These are phyloP conservation scores for Cutaneotrichosporon mucoides DNA, from an alignment of 1,284 basidiomycete genomes.

Conservation along the genomic window DNA sequence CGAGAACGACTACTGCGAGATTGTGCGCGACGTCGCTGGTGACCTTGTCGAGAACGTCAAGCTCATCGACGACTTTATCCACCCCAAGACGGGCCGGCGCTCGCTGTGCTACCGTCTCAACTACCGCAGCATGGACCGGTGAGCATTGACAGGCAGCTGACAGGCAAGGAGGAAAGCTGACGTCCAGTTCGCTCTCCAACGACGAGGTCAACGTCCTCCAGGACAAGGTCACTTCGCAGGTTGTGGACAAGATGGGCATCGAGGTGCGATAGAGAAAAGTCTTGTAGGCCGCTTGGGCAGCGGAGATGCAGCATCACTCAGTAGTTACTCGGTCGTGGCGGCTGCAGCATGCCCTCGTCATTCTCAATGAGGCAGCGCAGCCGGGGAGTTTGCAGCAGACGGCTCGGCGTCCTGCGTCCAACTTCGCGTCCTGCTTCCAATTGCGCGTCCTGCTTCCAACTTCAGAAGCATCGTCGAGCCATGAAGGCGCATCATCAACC, in stretches of 20 bases:
- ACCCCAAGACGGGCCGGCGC: constrained; percentile 77
- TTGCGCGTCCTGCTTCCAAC: too few species aligned
- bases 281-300: neutral
- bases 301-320: constrained; percentile 1
- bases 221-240: constrained; percentile 47
- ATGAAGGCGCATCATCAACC: too few species aligned
- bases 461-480: too few species aligned
- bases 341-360: too few species aligned
- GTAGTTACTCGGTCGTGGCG: too few species aligned
- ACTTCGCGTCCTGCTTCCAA: too few species aligned
- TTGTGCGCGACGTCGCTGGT: constrained; percentile 85
- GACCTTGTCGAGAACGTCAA: constrained; percentile 89
- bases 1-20: constrained; percentile 95
- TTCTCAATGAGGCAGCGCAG: too few species aligned
- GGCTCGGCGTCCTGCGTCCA: too few species aligned
- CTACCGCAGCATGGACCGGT: constrained; percentile 96
- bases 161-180: neutral
- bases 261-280: constrained; percentile 46
- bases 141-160: constrained; percentile 16
- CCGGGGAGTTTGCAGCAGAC: too few species aligned
- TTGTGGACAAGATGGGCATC: constrained; percentile 51
- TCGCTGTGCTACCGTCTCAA: constrained; percentile 89
- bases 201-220: constrained; percentile 84
- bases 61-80: constrained; percentile 83
- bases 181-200: constrained; percentile 72